These are phyloP conservation scores for Fusarium nodosum DNA, from an alignment of 2,329 filamentous ascomycete genomes.

Conservation along the genomic window DNA sequence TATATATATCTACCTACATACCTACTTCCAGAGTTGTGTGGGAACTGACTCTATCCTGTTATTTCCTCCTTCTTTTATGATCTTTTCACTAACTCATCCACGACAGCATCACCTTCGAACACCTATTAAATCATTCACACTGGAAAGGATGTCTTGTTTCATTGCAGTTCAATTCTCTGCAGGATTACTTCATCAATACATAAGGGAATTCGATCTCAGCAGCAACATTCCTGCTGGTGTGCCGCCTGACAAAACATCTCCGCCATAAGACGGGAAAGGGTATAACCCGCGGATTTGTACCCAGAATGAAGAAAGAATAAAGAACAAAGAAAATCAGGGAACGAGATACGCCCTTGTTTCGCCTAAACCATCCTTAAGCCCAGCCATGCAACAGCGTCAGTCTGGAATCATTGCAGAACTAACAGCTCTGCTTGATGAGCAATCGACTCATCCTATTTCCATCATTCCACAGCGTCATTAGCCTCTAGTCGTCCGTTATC, in stretches of 20 bases:
- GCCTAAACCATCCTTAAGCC: slow-evolving; percentile 22
- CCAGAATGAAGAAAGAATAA: slow-evolving; percentile 13
- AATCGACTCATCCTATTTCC: slow-evolving; percentile 21
- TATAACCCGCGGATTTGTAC: slow-evolving; percentile 21
- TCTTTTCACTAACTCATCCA: not conserved
- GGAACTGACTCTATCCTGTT: not conserved
- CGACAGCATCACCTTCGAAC: not conserved
- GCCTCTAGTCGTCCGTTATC: slow-evolving; percentile 38
- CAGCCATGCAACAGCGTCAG: slow-evolving; percentile 31
- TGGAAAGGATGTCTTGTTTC: slow-evolving; percentile 1
- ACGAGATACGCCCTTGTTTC: slow-evolving; percentile 36
- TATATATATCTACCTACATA: not conserved
- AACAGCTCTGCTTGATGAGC: slow-evolving; percentile 24
- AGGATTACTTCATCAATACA: slow-evolving; percentile 44
- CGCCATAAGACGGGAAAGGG: slow-evolving; percentile 24
- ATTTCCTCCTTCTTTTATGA: not conserved
- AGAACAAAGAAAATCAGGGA: slow-evolving; percentile 24
- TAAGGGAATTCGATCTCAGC: slow-evolving; percentile 42
- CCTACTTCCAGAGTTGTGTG: not conserved
- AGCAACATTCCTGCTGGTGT: slow-evolving; percentile 10
- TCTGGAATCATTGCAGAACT: slow-evolving; percentile 34
- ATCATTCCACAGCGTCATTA: slow-evolving; percentile 29
- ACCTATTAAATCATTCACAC: not conserved
- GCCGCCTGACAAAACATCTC: slow-evolving; percentile 42
- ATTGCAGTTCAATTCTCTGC: slow-evolving; percentile 27